Conservation (phyloP, 306 rosid species). For the Echinosophora koreensis region DNA sequence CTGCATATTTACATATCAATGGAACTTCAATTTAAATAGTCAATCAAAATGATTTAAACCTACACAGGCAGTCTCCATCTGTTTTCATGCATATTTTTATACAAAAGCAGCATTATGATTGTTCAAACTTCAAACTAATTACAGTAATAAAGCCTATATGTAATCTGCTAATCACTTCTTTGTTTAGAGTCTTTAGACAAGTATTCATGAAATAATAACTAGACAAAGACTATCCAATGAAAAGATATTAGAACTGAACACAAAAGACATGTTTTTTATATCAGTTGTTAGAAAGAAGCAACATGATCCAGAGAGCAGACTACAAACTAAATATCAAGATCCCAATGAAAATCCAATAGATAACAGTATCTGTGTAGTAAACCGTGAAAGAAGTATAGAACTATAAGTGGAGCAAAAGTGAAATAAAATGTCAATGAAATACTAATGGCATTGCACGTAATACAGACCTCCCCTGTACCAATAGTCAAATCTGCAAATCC, state of each 20-base stretch:
- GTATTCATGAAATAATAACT: background rate
- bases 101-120: no score
- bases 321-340: background rate
- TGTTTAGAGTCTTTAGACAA: background rate
- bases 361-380: conserved; percentile 7
- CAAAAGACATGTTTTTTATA: background rate
- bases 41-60: no score
- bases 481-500: conserved; percentile 83
- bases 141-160: no score
- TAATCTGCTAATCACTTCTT: background rate
- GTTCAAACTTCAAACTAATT: no score
- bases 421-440: background rate
- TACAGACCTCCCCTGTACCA: conserved; percentile 89
- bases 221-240: background rate
- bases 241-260: background rate
- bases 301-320: background rate
- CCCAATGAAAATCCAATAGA: conserved; percentile 5
- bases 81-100: no score
- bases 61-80: no score
- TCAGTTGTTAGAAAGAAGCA: conserved; percentile 19
- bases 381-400: conserved; percentile 13
- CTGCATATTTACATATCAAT: no score
- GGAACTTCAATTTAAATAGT: no score
- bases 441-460: conserved; percentile 9
- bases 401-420: conserved; percentile 22